Percentiles rank a stretch among this genome's conserved stretches.
Conservation (phyloP, 495 filamentous ascomycete genomes). For the Sporormia fimetaria region DNA sequence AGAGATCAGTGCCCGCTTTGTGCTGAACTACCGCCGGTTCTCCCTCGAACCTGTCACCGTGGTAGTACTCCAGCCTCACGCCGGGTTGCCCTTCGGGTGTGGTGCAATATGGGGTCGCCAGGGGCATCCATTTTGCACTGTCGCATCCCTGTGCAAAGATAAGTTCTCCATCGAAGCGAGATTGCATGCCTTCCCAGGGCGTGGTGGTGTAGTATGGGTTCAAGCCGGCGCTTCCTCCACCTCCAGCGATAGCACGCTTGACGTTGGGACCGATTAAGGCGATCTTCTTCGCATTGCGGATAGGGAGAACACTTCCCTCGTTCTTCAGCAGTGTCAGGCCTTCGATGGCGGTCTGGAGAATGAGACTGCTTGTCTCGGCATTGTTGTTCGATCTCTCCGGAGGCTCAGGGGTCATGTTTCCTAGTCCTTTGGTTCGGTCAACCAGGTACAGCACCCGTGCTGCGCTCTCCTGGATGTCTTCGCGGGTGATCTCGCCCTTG, state of each 20-base stretch:
- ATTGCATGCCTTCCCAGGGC: constrained; percentile 54
- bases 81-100: constrained; percentile 45
- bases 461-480: constrained; percentile 30
- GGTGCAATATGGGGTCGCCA: constrained; percentile 48
- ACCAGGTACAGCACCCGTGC: constrained; percentile 25
- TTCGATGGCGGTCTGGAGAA: constrained; percentile 24
- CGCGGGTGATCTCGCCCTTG: constrained; percentile 19
- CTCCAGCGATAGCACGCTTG: constrained; percentile 62
- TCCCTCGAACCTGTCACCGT: constrained; percentile 50
- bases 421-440: constrained; percentile 24
- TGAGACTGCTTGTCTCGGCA: constrained; percentile 20
- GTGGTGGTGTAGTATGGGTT: constrained; percentile 68
- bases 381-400: constrained; percentile 22
- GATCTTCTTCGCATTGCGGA: constrained; percentile 38
- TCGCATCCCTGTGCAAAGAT: constrained; percentile 48
- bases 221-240: constrained; percentile 70
- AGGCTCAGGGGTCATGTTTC: constrained; percentile 13
- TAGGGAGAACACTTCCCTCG: constrained; percentile 24
- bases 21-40: constrained; percentile 43
- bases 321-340: constrained; percentile 33
- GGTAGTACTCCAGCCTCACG: constrained; percentile 52
- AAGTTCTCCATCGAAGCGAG: constrained; percentile 36
- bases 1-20: constrained; percentile 51
- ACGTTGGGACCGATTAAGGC: constrained; percentile 75
- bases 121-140: constrained; percentile 54